Base-by-base conservation (phyloP, 2,329 filamentous ascomycete genomes). In the Pseudocercospora pini-densiflorae region DNA sequence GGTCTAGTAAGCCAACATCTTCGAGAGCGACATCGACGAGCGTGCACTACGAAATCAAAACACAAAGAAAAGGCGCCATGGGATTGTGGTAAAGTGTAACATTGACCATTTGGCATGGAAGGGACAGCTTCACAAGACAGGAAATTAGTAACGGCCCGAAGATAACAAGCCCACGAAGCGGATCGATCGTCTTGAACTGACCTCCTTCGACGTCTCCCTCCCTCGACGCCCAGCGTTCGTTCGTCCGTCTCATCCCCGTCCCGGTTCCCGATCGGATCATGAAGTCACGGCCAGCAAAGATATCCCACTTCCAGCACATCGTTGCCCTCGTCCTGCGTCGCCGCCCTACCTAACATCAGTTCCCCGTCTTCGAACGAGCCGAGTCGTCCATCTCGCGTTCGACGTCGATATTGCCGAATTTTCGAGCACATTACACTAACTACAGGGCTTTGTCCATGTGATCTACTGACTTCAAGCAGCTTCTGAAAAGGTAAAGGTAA, bases 101-200 rank as follows among this genome's bases (percentile, higher is more conserved):
- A 63, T 63, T 58, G 57, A 63, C 62, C 54, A 29, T 59, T 55
- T 29, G 51, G 51, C 16, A 55, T 27, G 54, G 63, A 33, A 58
- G 62, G 63, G 59, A 63, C 64, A 67, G 62, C 57, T 62, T 62
- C 59, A 65, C 61, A 58, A 57, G 59, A 65, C 63, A 65, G 63
- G 63, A 62, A 62, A 54, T 33, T 60, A 66, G 60, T 55, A 62
- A 53, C 60, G 31, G 64, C 49, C 64, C 64, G 64, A 62, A 33
- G 16, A 36, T 36, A 54, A 54, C 55, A 36, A 40, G 55, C 55
- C 61, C 40, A 62, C 67, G 67, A 66, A 66, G 59, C 64, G 67
- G 59, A 64, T 66, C 67, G 67, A 62, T 47, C 67, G 59, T 68
- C 31, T 57, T 61, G 54, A 19, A 63, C 36, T 64, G 29, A 61